Percentiles rank a stretch among this genome's conserved stretches.
These are phyloP conservation scores for Echeveria elegans DNA, from an alignment of 164 flowering plant species.

Conservation along the genomic window DNA sequence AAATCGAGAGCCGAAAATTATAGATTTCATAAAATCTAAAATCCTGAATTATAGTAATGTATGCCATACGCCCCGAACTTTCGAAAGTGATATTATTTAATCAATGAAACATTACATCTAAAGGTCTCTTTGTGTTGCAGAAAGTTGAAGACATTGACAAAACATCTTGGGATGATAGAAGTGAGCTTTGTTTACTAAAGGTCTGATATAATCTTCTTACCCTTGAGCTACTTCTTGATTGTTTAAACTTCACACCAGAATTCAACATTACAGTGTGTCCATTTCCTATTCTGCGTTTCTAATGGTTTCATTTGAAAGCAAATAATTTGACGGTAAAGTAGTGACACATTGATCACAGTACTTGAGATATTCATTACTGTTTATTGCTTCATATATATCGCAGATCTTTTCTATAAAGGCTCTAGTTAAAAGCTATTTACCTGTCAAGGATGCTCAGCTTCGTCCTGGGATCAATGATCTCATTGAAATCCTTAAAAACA, in stretches of 20 bases:
- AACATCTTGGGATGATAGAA: conserved; percentile 67
- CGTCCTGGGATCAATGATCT: conserved; percentile 70
- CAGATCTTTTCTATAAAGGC: conserved; percentile 85
- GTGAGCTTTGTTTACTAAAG: conserved; percentile 84
- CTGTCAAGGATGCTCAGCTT: conserved; percentile 82
- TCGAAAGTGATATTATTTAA: background rate
- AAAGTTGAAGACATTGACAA: conserved; percentile 30
- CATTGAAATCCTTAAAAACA: conserved; percentile 45
- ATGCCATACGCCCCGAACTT: conserved; percentile 15
- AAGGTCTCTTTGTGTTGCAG: conserved; percentile 32
- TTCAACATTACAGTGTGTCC: background rate
- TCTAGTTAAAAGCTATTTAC: conserved; percentile 87
- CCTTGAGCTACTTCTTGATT: background rate
- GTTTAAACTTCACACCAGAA: background rate
- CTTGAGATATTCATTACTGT: background rate
- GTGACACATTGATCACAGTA: background rate
- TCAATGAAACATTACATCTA: background rate
- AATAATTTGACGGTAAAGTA: background rate
- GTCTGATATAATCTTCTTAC: conserved; percentile 27
- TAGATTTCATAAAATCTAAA: conserved; percentile 52
- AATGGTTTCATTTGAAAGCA: background rate
- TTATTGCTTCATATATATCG: background rate
- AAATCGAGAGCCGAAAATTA: conserved; percentile 83
- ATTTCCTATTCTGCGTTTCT: background rate
- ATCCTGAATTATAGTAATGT: conserved; percentile 53